phyloP scores from a whole-genome alignment of 2,329 filamentous ascomycete species.

The Fusarium tupiense region DNA sequence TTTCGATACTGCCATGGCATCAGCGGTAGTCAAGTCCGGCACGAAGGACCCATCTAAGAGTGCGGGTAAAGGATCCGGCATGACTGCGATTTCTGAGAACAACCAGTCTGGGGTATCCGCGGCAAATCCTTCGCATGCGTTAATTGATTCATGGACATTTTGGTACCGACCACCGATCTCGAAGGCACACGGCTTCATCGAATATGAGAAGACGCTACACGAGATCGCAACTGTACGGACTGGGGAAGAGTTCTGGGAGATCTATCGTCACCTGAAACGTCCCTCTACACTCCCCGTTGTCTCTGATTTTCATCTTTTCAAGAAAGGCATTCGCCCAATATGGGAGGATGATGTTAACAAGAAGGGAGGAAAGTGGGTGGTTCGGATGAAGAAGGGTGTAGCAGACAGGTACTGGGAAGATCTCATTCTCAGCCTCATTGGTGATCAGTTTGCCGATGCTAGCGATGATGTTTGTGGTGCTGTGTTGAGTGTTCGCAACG shows the following conservation, averaged over 20 bases:
- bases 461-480: slow-evolving; percentile 94
- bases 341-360: slow-evolving; percentile 99
- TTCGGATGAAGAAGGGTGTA: slow-evolving; percentile 96
- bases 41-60: slow-evolving; percentile 48
- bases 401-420: slow-evolving; percentile 98
- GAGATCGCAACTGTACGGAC: slow-evolving; percentile 84
- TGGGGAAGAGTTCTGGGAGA: slow-evolving; percentile 89
- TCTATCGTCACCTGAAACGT: slow-evolving; percentile 89
- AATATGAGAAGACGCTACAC: slow-evolving; percentile 97
- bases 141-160: slow-evolving; percentile 92
- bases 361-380: slow-evolving; percentile 96
- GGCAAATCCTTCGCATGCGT: slow-evolving; percentile 59
- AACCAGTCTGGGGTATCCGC: slow-evolving; percentile 48
- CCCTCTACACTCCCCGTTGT: slow-evolving; percentile 89
- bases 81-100: slow-evolving; percentile 59
- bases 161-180: slow-evolving; percentile 97
- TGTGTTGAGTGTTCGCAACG: slow-evolving; percentile 92
- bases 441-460: slow-evolving; percentile 93
- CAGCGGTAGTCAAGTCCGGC: slow-evolving; percentile 47
- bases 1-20: slow-evolving; percentile 77
- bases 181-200: slow-evolving; percentile 86
- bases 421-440: slow-evolving; percentile 86
- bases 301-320: slow-evolving; percentile 98
- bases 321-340: slow-evolving; percentile 93
- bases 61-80: slow-evolving; percentile 46